Evolutionary conservation across 2,329 filamentous ascomycete species (phyloP).

Genomic region (Xylariaceae sp.): DNA sequence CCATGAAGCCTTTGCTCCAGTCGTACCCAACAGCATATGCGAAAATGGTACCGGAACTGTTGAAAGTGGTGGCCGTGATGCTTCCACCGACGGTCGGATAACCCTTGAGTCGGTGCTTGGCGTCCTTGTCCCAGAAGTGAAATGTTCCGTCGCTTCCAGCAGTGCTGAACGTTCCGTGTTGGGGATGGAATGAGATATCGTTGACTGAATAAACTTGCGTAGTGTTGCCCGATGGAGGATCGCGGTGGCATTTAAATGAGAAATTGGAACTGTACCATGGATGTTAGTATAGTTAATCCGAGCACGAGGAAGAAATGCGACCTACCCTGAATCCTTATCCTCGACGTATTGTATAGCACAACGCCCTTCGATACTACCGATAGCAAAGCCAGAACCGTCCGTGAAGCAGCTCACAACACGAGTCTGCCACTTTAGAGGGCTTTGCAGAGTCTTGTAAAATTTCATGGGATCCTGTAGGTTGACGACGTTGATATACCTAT

Average conservation of each 20-base stretch:
- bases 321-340: conserved; percentile 83
- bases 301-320: not conserved
- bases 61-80: conserved; percentile 93
- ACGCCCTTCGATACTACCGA: conserved; percentile 94
- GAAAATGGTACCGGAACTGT: conserved; percentile 81
- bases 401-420: conserved; percentile 93
- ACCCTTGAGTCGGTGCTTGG: conserved; percentile 87
- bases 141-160: conserved; percentile 96
- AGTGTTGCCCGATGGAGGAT: conserved; percentile 74
- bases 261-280: conserved; percentile 75
- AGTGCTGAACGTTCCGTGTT: conserved; percentile 97
- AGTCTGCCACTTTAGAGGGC: conserved; percentile 98
- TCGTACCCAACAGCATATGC: conserved; percentile 94
- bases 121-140: conserved; percentile 95
- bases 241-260: conserved; percentile 98
- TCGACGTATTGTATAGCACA: conserved; percentile 99
- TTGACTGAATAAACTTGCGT: conserved; percentile 96
- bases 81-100: conserved; percentile 84
- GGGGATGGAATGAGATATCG: conserved; percentile 95
- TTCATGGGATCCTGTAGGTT: conserved; percentile 86
- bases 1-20: conserved; percentile 95
- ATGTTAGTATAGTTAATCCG: conserved; percentile 11
- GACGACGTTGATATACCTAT: conserved; percentile 95
- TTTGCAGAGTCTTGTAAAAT: conserved; percentile 96
- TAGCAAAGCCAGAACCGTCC: conserved; percentile 89